phyloP scores from a whole-genome alignment of 73 alveolate species.

The Stentor roeselii region DNA sequence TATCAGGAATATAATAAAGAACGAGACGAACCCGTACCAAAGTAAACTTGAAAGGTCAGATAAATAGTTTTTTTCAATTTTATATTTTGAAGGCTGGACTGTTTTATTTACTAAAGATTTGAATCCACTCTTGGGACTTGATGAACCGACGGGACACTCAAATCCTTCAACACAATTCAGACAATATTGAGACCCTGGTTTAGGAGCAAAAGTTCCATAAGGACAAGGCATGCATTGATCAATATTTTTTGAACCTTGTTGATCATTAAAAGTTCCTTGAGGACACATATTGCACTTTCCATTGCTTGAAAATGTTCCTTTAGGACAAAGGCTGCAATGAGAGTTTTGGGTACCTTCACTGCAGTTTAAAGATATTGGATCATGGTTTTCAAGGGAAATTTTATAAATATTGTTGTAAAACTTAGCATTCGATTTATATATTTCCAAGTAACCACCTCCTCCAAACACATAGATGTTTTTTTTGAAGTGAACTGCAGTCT shows the following conservation, averaged over 20 bases:
- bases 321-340: background rate
- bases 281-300: background rate
- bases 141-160: background rate
- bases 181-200: background rate
- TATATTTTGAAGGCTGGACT: no score
- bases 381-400: no score
- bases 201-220: background rate
- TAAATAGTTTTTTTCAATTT: no score
- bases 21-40: no score
- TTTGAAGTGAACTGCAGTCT: no score
- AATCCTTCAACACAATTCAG: background rate
- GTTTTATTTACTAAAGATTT: no score
- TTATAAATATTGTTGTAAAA: no score
- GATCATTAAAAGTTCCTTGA: background rate
- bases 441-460: no score
- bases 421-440: no score
- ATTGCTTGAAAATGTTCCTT: background rate
- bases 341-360: background rate
- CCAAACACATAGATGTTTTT: no score
- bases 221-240: constrained; percentile 22
- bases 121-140: background rate
- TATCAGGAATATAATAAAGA: no score
- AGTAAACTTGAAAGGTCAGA: no score
- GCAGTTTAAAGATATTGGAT: background rate
- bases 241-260: background rate